Percentiles rank a stretch among this genome's conserved stretches.
Evolutionary conservation across 306 rosid genomes (phyloP).

Genomic region (Biancaea sappan): DNA sequence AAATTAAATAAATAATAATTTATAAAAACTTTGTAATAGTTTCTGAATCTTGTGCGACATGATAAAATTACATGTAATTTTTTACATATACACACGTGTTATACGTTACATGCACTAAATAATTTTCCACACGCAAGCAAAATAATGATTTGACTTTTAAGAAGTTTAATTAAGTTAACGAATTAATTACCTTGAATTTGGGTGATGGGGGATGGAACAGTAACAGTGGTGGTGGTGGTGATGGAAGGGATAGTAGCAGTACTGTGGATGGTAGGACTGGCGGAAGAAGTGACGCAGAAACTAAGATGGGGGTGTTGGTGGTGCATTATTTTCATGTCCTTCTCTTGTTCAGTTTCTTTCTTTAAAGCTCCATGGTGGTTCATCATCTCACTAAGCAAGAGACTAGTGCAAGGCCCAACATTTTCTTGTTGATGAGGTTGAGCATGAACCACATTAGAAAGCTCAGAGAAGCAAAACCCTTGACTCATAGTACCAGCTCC

Average conservation of each 20-base stretch:
- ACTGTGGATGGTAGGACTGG: slow-evolving; percentile 8
- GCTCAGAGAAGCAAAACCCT: slow-evolving; percentile 81
- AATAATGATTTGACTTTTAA: neutral
- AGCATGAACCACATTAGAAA: slow-evolving; percentile 49
- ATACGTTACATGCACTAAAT: no score
- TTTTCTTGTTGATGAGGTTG: slow-evolving; percentile 30
- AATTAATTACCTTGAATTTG: slow-evolving; percentile 63
- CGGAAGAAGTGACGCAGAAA: slow-evolving; percentile 33
- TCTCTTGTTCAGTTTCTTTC: slow-evolving; percentile 49
- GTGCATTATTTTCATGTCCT: slow-evolving; percentile 38
- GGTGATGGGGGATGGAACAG: slow-evolving; percentile 52
- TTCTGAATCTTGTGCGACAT: no score
- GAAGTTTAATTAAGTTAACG: neutral
- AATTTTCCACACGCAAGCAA: slow-evolving; percentile 27
- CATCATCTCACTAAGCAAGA: slow-evolving; percentile 73
- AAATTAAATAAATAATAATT: no score
- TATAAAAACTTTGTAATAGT: no score
- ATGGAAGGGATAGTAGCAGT: slow-evolving; percentile 32
- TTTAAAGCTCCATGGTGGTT: slow-evolving; percentile 47
- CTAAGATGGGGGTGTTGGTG: slow-evolving; percentile 37
- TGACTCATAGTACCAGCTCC: slow-evolving; percentile 36
- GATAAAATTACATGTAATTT: no score
- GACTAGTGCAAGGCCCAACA: slow-evolving; percentile 64
- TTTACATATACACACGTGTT: no score
- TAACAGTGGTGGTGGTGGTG: slow-evolving; percentile 35